Base-by-base conservation (phyloP, 371 early-diverging fungal species). In the Apophysomyces ossiformis region DNA sequence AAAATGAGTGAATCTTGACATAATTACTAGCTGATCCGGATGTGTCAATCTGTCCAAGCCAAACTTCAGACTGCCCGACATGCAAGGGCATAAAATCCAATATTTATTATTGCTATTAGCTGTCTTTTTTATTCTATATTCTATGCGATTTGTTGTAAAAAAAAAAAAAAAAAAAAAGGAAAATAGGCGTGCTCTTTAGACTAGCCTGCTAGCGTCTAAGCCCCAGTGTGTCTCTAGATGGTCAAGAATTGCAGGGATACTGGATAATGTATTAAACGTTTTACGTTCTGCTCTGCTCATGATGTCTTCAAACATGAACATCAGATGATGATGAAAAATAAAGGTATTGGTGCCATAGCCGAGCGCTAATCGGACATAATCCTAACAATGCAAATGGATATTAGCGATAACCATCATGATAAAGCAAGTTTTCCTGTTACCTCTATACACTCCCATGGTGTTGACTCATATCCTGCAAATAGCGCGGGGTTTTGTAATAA, bases 241-340 rank as follows among this genome's bases (percentile, higher is more conserved):
- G 67, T 96, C 95, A 7, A 96, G 61, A 54, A 96, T 87, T 0
- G 91, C 92, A 0, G 96, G 91, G 15, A 89, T 87, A 7, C 91
- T 89, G 4, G 92, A 82, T 58, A 97, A 76, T 38, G 86, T 83
- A 68, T 97, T 96, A 72, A 97, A 97, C 26, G 91, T 87, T 71
- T 89, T 90, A 43, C 90, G 88, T 62, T 96, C 96, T n/a, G 89
- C 87, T 47, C 85, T 88, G 68, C 90, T 88, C 96, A 96, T 95
- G n/a, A 84, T 65, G 47, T 84, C 83, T 63, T 96, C 96, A 67
- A 95, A 82, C 96, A 96, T 96, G 77, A 83, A 96, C 94, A 95
- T 95, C 37, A 98, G 66, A 70, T 98, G 98, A 68, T 96, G 96
- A 62, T 96, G 97, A 64, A 95, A 87, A 54, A 98, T 94, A 66